phyloP scores from a whole-genome alignment of 2,329 filamentous ascomycete genomes.

The Cercospora sp. region DNA sequence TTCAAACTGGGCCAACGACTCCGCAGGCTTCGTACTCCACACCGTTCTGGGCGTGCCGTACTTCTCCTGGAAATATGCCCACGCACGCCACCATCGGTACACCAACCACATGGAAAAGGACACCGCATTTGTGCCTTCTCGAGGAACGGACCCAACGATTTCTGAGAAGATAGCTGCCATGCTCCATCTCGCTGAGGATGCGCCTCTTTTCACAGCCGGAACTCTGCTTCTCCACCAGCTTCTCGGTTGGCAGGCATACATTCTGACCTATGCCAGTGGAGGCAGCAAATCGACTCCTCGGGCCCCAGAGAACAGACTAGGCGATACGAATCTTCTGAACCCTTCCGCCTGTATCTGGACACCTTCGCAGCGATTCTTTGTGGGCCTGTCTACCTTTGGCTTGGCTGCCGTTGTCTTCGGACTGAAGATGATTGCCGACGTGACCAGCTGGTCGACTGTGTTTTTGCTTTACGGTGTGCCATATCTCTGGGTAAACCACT shows the following conservation, averaged over 20 bases:
- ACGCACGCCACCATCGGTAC: slow-evolving; percentile 68
- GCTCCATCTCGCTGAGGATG: slow-evolving; percentile 33
- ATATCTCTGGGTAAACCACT: slow-evolving; percentile 71
- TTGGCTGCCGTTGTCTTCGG: slow-evolving; percentile 53
- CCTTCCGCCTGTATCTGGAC: slow-evolving; percentile 60
- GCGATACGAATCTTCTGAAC: slow-evolving; percentile 52
- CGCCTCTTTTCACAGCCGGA: slow-evolving; percentile 28
- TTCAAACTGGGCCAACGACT: slow-evolving; percentile 58
- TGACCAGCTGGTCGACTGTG: slow-evolving; percentile 9
- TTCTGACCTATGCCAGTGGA: slow-evolving; percentile 31
- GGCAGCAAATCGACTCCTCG: slow-evolving; percentile 18
- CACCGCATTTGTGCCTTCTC: slow-evolving; percentile 41
- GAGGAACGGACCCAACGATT: slow-evolving; percentile 11
- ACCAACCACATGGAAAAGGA: slow-evolving; percentile 45
- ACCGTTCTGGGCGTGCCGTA: slow-evolving; percentile 67
- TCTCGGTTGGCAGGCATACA: slow-evolving; percentile 35
- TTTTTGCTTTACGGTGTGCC: slow-evolving; percentile 54
- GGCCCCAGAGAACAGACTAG: slow-evolving; percentile 5
- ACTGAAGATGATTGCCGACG: slow-evolving; percentile 50
- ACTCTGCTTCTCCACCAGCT: slow-evolving; percentile 32
- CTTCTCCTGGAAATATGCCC: slow-evolving; percentile 71
- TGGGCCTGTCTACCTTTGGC: slow-evolving; percentile 62
- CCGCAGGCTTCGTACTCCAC: slow-evolving; percentile 65
- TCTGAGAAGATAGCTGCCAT: slow-evolving; percentile 12
- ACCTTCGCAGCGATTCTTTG: slow-evolving; percentile 46